A percentile compares a stretch with the other conserved stretches of the same genome.
Conservation (phyloP, 768 basidiomycete genomes). For the Asterophora parasitica region DNA sequence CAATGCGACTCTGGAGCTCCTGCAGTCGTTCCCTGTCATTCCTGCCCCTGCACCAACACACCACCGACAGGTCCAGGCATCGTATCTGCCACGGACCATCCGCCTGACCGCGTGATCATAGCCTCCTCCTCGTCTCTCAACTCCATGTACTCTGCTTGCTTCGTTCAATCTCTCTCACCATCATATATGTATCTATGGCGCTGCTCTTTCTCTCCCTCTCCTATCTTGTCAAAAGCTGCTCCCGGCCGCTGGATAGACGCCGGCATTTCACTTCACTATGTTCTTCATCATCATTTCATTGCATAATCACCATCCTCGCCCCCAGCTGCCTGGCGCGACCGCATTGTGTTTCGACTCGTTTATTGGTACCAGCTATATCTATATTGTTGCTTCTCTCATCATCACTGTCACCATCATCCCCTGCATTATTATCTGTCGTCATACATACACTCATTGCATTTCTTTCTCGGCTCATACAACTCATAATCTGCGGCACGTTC, state of each 20-base stretch:
- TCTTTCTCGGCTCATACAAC: background rate
- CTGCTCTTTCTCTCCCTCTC: background rate
- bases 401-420: conserved; percentile 6
- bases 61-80: conserved; percentile 14
- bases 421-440: conserved; percentile 1
- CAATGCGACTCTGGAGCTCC: conserved; percentile 37
- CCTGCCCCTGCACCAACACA: conserved; percentile 26
- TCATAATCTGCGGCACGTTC: background rate
- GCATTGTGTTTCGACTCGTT: conserved; percentile 10
- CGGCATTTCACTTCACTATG: conserved; percentile 7
- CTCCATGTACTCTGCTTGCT: background rate
- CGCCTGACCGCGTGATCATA: conserved; percentile 3
- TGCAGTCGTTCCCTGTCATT: conserved; percentile 43
- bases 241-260: conserved; percentile 5
- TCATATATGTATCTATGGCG: background rate
- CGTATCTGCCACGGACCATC: conserved; percentile 16
- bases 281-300: conserved; percentile 8
- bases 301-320: conserved; percentile 12
- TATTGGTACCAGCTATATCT: conserved; percentile 1
- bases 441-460: conserved; percentile 5
- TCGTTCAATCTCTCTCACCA: background rate
- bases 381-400: conserved; percentile 8
- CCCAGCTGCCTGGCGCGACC: conserved; percentile 1
- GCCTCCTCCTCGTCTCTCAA: no score
- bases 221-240: conserved; percentile 7